Percentiles rank a stretch among this genome's conserved stretches.
These are phyloP conservation scores for Anacardium occidentale DNA, from an alignment of 345 rosid species.

Conservation along the genomic window DNA sequence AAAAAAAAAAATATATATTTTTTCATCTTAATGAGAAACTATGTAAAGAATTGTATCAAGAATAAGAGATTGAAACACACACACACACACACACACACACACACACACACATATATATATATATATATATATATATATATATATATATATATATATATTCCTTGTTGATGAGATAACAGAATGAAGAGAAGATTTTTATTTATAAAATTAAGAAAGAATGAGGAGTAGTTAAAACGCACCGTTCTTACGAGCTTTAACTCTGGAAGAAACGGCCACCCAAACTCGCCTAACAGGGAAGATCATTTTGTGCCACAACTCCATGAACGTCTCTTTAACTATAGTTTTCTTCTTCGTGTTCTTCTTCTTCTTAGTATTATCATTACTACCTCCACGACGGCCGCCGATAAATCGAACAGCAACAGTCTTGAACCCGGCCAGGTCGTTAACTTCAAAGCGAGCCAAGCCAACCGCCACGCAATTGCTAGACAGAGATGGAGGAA, in stretches of 20 bases:
- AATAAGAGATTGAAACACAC: no score
- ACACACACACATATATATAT: no score
- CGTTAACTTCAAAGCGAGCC: not conserved
- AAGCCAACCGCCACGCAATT: not conserved
- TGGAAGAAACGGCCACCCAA: slow-evolving; percentile 53
- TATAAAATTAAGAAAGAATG: not conserved
- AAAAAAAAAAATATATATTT: not conserved
- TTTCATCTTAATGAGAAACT: no score
- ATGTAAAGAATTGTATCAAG: not conserved
- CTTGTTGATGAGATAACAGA: not conserved
- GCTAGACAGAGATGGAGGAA: no score
- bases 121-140: no score
- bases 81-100: no score
- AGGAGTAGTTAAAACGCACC: slow-evolving; percentile 28
- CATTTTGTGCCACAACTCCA: slow-evolving; percentile 58
- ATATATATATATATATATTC: no score
- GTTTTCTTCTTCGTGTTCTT: slow-evolving; percentile 16
- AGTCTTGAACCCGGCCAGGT: slow-evolving; percentile 30
- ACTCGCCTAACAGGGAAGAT: slow-evolving; percentile 51
- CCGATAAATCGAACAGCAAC: slow-evolving; percentile 15
- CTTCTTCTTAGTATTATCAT: not conserved
- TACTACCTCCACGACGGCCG: not conserved
- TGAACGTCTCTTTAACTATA: slow-evolving; percentile 22
- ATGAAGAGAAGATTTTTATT: not conserved
- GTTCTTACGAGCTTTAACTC: slow-evolving; percentile 44